Conservation (phyloP, 2,329 filamentous ascomycete species). For the Epichloe gansuensis region DNA sequence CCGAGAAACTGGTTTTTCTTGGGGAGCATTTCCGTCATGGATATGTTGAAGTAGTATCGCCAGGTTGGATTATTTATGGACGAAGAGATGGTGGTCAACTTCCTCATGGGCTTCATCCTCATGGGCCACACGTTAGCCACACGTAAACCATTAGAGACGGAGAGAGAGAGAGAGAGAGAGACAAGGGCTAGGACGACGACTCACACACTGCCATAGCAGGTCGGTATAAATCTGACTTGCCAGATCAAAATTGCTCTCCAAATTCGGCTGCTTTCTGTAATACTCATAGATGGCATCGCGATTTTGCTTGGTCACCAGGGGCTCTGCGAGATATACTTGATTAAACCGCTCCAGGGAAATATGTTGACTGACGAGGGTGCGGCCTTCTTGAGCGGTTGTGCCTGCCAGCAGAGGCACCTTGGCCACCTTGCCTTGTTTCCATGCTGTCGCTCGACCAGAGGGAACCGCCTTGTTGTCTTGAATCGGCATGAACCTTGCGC, state of each 20-base stretch:
- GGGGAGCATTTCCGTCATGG: conserved; percentile 10
- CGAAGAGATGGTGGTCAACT: conserved; percentile 12
- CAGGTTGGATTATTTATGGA: conserved; percentile 11
- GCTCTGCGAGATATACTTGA: conserved; percentile 7
- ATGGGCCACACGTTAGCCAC: conserved; percentile 1
- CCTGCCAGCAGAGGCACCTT: conserved; percentile 14
- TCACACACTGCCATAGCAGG: conserved; percentile 16
- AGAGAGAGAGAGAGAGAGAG: neutral
- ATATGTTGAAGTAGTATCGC: conserved; percentile 17
- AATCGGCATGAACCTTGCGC: conserved; percentile 8
- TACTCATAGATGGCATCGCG: conserved; percentile 7
- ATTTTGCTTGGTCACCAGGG: conserved; percentile 7
- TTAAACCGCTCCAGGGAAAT: conserved; percentile 12
- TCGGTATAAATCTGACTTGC: conserved; percentile 16
- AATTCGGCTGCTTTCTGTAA: conserved; percentile 8
- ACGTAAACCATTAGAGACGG: too few species aligned
- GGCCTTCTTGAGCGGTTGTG: conserved; percentile 14
- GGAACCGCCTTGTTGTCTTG: conserved; percentile 11
- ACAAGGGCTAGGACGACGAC: neutral
- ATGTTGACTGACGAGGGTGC: conserved; percentile 12
- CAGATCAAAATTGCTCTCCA: conserved; percentile 14
- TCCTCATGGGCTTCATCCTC: conserved; percentile 12
- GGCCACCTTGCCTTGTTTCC: conserved; percentile 9
- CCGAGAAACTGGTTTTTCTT: conserved; percentile 12
- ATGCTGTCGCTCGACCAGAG: conserved; percentile 8